Evolutionary conservation across 2,329 filamentous ascomycete genomes (phyloP).

Genomic region (Pseudopithomyces chartarum): DNA sequence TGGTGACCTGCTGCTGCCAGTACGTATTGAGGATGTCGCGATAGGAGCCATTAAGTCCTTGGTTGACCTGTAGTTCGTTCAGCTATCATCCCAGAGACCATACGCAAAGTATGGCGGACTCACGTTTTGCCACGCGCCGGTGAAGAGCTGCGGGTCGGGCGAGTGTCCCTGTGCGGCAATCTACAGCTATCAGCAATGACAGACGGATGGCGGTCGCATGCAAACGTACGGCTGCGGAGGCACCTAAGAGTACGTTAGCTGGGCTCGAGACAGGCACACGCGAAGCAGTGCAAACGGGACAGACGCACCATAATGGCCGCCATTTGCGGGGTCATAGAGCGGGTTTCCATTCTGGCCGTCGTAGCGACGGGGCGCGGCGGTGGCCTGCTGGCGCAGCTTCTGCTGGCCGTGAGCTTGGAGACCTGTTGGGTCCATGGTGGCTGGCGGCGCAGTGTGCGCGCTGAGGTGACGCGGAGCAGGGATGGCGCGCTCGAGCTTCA

Average conservation of each 20-base stretch:
- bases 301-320: constrained; percentile 56
- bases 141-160: constrained; percentile 88
- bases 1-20: constrained; percentile 98
- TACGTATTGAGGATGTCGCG: constrained; percentile 98
- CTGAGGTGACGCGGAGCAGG: constrained; percentile 41
- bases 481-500: constrained; percentile 23
- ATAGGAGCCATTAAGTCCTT: constrained; percentile 89
- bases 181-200: constrained; percentile 51
- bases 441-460: constrained; percentile 27
- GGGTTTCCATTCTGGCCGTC: constrained; percentile 57
- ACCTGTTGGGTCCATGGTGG: constrained; percentile 44
- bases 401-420: constrained; percentile 44
- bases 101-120: constrained; percentile 5
- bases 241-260: constrained; percentile 56
- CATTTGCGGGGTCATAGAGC: constrained; percentile 52
- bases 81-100: constrained; percentile 19
- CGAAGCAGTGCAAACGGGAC: constrained; percentile 1
- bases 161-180: constrained; percentile 86
- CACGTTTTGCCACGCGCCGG: constrained; percentile 94
- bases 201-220: constrained; percentile 15
- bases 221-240: constrained; percentile 68
- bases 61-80: constrained; percentile 72
- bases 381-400: constrained; percentile 41
- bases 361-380: constrained; percentile 50
- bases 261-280: constrained; percentile 6